Conservation (phyloP, 371 early-diverging fungal genomes). For the Basidiobolus meristosporus region DNA sequence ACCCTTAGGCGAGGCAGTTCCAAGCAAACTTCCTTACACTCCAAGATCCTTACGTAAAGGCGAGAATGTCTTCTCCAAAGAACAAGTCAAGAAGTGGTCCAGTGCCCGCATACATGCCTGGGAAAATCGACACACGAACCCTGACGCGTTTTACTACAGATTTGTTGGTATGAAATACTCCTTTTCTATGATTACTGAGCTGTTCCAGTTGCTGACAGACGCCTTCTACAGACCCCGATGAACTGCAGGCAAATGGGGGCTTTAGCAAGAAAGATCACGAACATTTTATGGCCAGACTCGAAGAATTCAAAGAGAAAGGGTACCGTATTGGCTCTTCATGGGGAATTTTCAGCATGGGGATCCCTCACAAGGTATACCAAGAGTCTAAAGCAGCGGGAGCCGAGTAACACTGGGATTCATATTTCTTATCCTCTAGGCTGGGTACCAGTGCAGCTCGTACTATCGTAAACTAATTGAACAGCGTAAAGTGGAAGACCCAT, state of each 20-base stretch:
- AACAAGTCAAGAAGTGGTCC: constrained; percentile 29
- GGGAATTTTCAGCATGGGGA: constrained; percentile 31
- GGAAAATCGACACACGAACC: constrained; percentile 22
- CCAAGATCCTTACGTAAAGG: constrained; percentile 7
- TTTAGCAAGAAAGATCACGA: constrained; percentile 21
- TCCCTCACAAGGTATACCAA: constrained; percentile 22
- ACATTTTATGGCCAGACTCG: constrained; percentile 26
- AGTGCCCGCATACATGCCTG: constrained; percentile 34
- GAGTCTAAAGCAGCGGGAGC: not conserved
- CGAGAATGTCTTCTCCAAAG: constrained; percentile 28
- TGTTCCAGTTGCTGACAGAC: not conserved
- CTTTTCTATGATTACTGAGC: not conserved
- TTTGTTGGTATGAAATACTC: constrained; percentile 23
- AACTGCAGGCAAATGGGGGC: constrained; percentile 30
- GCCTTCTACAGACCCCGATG: constrained; percentile 18
- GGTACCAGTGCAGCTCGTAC: constrained; percentile 41
- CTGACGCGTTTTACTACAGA: constrained; percentile 49
- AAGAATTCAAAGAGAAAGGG: constrained; percentile 24
- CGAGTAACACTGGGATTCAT: too few relatives aligned
- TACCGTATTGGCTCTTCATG: constrained; percentile 26
- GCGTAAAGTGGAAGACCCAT: constrained; percentile 20
- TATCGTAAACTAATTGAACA: constrained; percentile 26
- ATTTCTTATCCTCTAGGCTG: constrained; percentile 12
- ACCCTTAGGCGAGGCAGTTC: too few relatives aligned
- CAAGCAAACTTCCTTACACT: too few relatives aligned